Base-by-base conservation (phyloP, 1,139 yeast species). In the Yamadazyma trypodendri region DNA sequence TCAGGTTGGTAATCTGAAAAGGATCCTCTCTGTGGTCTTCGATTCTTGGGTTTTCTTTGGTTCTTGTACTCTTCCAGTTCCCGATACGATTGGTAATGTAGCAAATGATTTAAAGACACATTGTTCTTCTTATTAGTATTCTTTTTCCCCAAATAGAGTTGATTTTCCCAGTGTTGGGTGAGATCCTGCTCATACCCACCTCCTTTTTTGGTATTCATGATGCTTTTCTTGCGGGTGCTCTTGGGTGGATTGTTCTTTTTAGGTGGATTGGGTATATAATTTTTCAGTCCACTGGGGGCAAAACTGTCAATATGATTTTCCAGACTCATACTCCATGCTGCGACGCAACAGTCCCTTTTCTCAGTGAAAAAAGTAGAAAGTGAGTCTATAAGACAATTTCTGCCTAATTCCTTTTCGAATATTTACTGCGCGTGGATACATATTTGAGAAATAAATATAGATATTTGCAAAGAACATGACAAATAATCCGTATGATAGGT, bases 91-190 rank as follows among this genome's bases (percentile, higher is more conserved):
- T 75, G 77, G 48, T 80, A 81, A 36, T 81, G 83, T 36, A 84
- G 57, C 40, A 84, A 61, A 56, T 82, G 88, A 47, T 79, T 79
- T 33, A 81, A 77, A 11, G 84, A 77, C 17, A 80, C 66, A 48
- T 75, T 77, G 13, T 81, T 79, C 54, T 70, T 77, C 41, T 73
- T 67, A 15, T 72, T 74, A 31, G 53, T 55, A 49, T 22, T 39
- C 29, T 35, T 50, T 41, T 38, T 53, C 20, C 42, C 35, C 23
- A 37, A 16, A 15, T 25, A 22, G 12, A 36, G 25, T 17, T 36
- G 36, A 14, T 27, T 14, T 4, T 34, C 32, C 18, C 28, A 22
- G 11, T 34, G 36, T n/a, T 28, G 36, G 3, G 32, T 17, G 16
- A 34, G 31, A n/a, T 34, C 36, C 23, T 25, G 27, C n/a, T 24